Evolutionary conservation across 2,329 filamentous ascomycete species (phyloP), one percentile per base, ranked within the genome.

Genomic region (Juglanconis juglandina): DNA sequence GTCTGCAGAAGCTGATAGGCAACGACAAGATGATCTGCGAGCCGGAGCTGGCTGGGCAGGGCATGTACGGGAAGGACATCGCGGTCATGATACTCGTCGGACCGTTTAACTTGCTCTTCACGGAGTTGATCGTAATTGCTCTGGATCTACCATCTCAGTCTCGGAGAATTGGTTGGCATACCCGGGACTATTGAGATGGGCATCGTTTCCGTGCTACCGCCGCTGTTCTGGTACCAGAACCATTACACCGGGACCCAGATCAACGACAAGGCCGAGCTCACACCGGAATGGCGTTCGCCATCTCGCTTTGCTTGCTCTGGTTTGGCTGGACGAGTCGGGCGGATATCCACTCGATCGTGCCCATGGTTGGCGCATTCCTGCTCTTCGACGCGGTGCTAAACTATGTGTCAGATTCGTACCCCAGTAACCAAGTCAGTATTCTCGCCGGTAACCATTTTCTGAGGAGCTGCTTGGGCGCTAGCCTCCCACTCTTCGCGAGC

Each of bases 201-300:
- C 11, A 77, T 75, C 58, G 64, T 79, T 3, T 66, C 81, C 84
- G 85, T 71, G 2, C 56, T 69, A 1, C 66, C 88, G 34, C 71
- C 87, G 33, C 86, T 86, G 35, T 82, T 87, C 37, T 70, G 88
- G 34, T 89, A 88, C 69, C 77, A 87, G 37, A 87, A 85, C 70
- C 85, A 83, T 14, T 85, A 85, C 11, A 86, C 88, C 66, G 78
- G 83, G 24, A 75, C 87, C 44, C 80, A 87, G 47, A 88, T 89
- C 68, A 70, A 78, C 47, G 78, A 78, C 53, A 80, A 86, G 34
- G 84, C 88, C 67, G 79, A 69, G 42, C 66, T 75, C 49, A 85
- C 87, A 73, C 87, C 87, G 13, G 87, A 90, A 71, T 88, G 82
- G 75, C 81, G 87, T 75, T 86, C 58, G 74, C 84, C 49, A 75